Base-by-base conservation (phyloP, 2,329 filamentous ascomycete genomes). In the Seiridium cupressi region DNA sequence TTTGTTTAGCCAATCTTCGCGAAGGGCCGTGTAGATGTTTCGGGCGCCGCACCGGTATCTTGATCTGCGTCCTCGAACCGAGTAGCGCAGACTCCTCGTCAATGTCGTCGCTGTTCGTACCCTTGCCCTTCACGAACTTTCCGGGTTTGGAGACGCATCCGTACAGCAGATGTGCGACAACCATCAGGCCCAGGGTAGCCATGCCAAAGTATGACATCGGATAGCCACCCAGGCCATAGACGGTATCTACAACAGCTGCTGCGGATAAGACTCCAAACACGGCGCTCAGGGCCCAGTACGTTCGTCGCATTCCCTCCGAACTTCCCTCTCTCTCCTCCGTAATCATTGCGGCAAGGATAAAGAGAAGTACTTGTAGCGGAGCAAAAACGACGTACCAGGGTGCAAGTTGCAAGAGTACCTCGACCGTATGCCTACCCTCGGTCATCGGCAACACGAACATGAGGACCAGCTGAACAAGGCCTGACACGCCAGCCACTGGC, bases 141-240 rank as follows among this genome's bases (percentile, higher is more conserved):
- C 68, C 64, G 34, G 66, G 65, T 26, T 62, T 60, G 32, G 68
- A 65, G 26, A 68, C 65, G 31, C 59, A 62, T 9, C 68, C 68
- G 46, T 68, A 68, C 3, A 68, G 58, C 10, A 68, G 48, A 53
- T 68, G 68, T 18, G 64, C 38, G n/a, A 65, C 58, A 3, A 64
- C 47, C 34, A 62, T 32, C 1, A 69, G 57, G 34, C 64, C 63
- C 8, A 69, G 61, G 1, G 64, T 55, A 9, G 62, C 66, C 63
- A 69, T 62, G 18, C 63, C 68, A 44, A 69, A 61, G 44, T 69
- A 69, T 10, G 68, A 69, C 65, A 69, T 65, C 6, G 68, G 68
- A 35, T 62, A 64, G 11, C 68, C 68, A 2, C 68, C 66, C 26
- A 69, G 61, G 5, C 68, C 68, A 36, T 63, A 68, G 1, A 68